Conservation (phyloP, 1,284 basidiomycete species). For the Rhodofomes roseus region DNA sequence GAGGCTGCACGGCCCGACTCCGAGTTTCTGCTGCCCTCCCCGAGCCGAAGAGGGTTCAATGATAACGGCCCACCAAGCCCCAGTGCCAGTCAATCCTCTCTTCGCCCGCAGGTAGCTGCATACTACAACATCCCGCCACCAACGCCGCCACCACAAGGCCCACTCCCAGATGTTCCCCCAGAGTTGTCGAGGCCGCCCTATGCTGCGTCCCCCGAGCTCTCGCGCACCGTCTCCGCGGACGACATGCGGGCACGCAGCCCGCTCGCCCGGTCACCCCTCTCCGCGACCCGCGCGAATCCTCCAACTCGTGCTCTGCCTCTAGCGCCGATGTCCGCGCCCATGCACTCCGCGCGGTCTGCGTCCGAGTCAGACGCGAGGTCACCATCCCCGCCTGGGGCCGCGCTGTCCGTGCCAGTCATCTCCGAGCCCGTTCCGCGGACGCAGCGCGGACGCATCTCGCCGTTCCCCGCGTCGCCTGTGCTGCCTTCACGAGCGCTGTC, state of each 20-base stretch:
- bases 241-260: background rate
- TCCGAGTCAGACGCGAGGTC: constrained; percentile 11
- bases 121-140: constrained; percentile 55
- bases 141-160: constrained; percentile 47
- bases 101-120: constrained; percentile 31
- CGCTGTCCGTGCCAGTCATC: constrained; percentile 18
- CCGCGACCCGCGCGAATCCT: background rate
- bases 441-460: constrained; percentile 44
- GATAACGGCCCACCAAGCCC: constrained; percentile 9
- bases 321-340: constrained; percentile 1
- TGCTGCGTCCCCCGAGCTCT: background rate
- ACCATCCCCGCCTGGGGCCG: constrained; percentile 6
- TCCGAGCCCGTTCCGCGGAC: constrained; percentile 28
- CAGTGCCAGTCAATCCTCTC: background rate
- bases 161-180: constrained; percentile 42
- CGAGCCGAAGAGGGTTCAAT: constrained; percentile 5
- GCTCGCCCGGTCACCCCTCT: background rate
- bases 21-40: constrained; percentile 9
- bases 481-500: constrained; percentile 36
- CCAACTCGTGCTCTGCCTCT: constrained; percentile 7
- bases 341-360: constrained; percentile 3
- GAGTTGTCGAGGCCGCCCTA: background rate
- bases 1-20: constrained; percentile 1
- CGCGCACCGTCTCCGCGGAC: constrained; percentile 4
- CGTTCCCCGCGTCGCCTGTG: constrained; percentile 45